Evolutionary conservation across 495 filamentous ascomycete genomes (phyloP), one percentile per base, ranked within the genome.

Genomic region (Paragyromitra xinjiangensis): DNA sequence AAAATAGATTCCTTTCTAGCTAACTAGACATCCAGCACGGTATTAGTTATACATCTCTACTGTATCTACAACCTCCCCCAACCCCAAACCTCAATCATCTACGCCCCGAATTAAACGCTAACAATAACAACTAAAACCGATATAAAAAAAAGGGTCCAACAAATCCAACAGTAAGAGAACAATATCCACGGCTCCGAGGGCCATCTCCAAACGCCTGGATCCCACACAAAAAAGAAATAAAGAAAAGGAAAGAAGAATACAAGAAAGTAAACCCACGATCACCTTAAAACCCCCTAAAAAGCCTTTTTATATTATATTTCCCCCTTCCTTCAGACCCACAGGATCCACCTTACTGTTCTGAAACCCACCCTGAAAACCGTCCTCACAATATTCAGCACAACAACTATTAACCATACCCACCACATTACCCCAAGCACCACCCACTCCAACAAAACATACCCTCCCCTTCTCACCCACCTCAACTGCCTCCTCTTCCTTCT

Each of bases 331-430:
- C 45, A 53, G 85, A 87, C 75, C 86, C 87, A 19, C 82, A 86
- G 61, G 37, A 82, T 63, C 81, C 81, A 82, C 58, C 73, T 71
- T n/a, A 80, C 69, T 12, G 65, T 40, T 12, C 73, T 34, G 11
- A 68, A 48, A 11, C 39, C 39, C 29, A 75, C 65, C 44, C 69
- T 70, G 24, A 78, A 64, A 16, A 83, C 69, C 48, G 73, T 68
- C 67, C 69, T 79, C 7, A 82, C 75, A 39, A 81, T 72, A 55
- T 83, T 84, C 63, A 86, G 64, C 45, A 85, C 69, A 16, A 86
- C 80, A 42, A 86, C 84, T 12, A 86, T 62, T 24, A 85, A 69
- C 86, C 86, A 87, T n/a, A 84, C 81, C 82, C 83, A 83, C 86
- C 86, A 87, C 84, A 87, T 84, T 7, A 86, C 81, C 1, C 84